phyloP scores from a whole-genome alignment of 768 basidiomycete genomes.

The Lentinula boryana region DNA sequence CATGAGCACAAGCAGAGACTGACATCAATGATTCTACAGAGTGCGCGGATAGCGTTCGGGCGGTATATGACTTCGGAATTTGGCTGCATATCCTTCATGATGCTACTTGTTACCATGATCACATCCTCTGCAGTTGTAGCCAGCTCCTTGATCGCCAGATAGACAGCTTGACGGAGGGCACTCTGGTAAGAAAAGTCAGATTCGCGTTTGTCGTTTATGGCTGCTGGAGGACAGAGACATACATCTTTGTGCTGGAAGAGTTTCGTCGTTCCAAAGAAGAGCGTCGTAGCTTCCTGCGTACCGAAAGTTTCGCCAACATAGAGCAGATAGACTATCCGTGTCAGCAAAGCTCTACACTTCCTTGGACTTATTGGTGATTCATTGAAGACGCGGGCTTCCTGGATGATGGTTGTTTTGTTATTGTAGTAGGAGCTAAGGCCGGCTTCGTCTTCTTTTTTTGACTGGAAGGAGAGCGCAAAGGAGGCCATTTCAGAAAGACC shows the following conservation, averaged over 20 bases:
- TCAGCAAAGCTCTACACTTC: constrained; percentile 94
- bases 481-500: constrained; percentile 34
- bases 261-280: constrained; percentile 99
- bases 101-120: constrained; percentile 98
- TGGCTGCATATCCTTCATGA: constrained; percentile 99
- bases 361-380: constrained; percentile 97
- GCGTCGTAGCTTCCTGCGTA: constrained; percentile 92
- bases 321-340: constrained; percentile 92
- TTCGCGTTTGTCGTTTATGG: constrained; percentile 3
- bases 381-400: constrained; percentile 98
- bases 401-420: constrained; percentile 97
- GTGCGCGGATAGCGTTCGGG: constrained; percentile 93
- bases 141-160: constrained; percentile 97
- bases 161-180: constrained; percentile 95
- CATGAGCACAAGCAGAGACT: constrained; percentile 27
- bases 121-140: constrained; percentile 96
- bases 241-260: constrained; percentile 99
- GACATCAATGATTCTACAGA: constrained; percentile 97
- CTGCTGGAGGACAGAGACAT: constrained; percentile 28
- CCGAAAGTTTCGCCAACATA: constrained; percentile 95
- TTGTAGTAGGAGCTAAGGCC: constrained; percentile 89
- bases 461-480: constrained; percentile 68
- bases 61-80: constrained; percentile 98
- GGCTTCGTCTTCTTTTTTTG: constrained; percentile 96
- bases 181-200: constrained; percentile 42